A percentile compares a stretch with the other conserved stretches of the same genome.
phyloP scores from a whole-genome alignment of 768 basidiomycete species.

The Harrya chromipes region DNA sequence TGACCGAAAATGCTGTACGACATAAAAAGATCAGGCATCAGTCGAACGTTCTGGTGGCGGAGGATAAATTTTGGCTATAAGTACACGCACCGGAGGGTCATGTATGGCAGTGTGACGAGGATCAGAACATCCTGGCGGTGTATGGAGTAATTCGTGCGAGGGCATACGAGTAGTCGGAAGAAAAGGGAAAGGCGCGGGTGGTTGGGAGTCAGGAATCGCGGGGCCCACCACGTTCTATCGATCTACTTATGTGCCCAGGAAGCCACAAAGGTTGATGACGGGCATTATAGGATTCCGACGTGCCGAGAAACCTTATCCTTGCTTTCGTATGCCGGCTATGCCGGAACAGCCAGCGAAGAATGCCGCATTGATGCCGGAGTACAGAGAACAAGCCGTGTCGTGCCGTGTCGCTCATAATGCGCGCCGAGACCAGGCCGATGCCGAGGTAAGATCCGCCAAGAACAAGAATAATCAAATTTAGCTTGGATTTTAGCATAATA shows the following conservation, averaged over 20 bases:
- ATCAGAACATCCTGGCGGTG: background rate
- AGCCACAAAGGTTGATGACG: constrained; percentile 3
- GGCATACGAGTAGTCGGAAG: constrained; percentile 2
- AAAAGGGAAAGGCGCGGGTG: background rate
- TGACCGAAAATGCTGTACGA: background rate
- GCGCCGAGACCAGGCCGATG: background rate
- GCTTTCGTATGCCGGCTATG: constrained; percentile 7
- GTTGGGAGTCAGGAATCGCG: background rate
- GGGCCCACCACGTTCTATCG: background rate
- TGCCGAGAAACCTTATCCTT: constrained; percentile 17
- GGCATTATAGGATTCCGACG: constrained; percentile 1
- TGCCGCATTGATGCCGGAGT: background rate
- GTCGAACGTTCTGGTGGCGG: background rate
- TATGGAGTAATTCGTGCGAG: background rate
- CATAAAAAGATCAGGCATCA: background rate
- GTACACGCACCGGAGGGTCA: constrained; percentile 1
- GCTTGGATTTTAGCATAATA: background rate
- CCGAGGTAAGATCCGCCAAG: too few relatives aligned
- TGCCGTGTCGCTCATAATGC: background rate
- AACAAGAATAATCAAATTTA: too few relatives aligned
- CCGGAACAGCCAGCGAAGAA: background rate
- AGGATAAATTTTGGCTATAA: background rate
- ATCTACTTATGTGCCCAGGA: constrained; percentile 14
- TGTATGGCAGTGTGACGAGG: background rate
- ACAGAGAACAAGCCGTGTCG: constrained; percentile 1